Evolutionary conservation across 2,329 filamentous ascomycete genomes (phyloP), one percentile per base, ranked within the genome.

Genomic region (Keithomyces neogunnii): DNA sequence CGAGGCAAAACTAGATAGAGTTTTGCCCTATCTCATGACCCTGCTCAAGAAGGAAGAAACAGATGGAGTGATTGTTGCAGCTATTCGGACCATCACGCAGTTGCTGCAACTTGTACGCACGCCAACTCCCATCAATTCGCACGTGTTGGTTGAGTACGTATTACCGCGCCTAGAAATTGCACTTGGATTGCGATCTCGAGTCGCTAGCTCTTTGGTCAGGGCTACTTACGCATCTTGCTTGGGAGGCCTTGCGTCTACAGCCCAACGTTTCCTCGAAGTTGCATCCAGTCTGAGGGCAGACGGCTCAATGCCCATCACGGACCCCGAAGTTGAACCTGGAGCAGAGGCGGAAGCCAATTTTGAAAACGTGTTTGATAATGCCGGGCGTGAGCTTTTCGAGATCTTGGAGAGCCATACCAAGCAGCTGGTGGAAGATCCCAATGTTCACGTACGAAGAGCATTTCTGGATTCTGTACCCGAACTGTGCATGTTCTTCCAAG

Each of bases 191-290:
- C 69, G 71, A 38, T 69, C 68, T 4, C 68, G 67, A 33, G 55
- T 58, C 5, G 79, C 85, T 2, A 86, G 78, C 50, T 71, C 88
- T 1, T 68, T 95, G 26, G 86, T 96, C 10, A 81, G 93, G 53
- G 89, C 90, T 46, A 93, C 91, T 0, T 97, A 97, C 68, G 93
- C 93, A 8, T 89, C 91, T 4, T 96, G 90, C 62, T 77, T 99
- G 29, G 90, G 92, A 3, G 93, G 86, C 45, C 76, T 99, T 39
- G 92, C 93, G 4, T 86, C 85, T 13, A 93, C 89, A 3, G 91
- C 93, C 0, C 82, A 86, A 30, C 80, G 84, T 29, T 96, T 96
- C 59, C 75, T 97, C 5, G 90, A 96, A 57, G 88, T 96, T 80
- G 88, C 95, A 19, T 89, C 93, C 57, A 89, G 90, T 38, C 74